Base-by-base conservation (phyloP, 345 rosid species). In the Lepidium africanum region DNA sequence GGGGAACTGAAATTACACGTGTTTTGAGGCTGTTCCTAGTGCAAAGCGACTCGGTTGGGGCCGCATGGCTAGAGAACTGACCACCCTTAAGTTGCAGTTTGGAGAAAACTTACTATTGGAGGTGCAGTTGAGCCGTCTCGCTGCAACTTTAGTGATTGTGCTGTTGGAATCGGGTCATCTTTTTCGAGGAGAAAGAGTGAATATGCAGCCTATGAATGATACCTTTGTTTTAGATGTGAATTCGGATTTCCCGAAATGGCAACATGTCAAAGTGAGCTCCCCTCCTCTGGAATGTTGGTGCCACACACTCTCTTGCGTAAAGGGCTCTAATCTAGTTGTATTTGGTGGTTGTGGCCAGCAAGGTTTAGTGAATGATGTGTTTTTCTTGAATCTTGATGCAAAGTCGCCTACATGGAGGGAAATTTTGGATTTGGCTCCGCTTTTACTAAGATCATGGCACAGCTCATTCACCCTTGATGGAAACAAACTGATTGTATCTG, bases 141-240 rank as follows among this genome's bases (percentile, higher is more conserved):
- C 43, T 91, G 96, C 85, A 91, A 91, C 74, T 91, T 88, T 60
- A 85, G 89, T 75, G 92, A 96, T 8, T 91, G 97, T 72, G 97
- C 91, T 8, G 97, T 88, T 3, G 96, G 96, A 40, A 91, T 57
- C 80, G 91, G 19, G 91, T 91, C 5, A 90, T 91, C 91, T 91
- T 35, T 91, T 88, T 56, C 93, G 97, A 50, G 97, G 97, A 8
- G 97, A 91, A 76, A 93, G 96, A 48, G 97, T 88, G 50, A 84
- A 91, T 74, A 91, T 91, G 97, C 90, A 91, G 68, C 97, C 97
- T 4, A 91, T 91, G 97, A 86, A 91, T 40, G 97, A 91, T 71
- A 91, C 96, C 8, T 91, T 91, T 79, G 91, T 91, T 14, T 56
- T 91, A 81, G 96, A 91, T 78, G 76, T 91, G 40, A 84, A 84